A percentile compares a stretch with the other conserved stretches of the same genome.
Conservation (phyloP, 495 filamentous ascomycete species). For the Neurospora africana region DNA sequence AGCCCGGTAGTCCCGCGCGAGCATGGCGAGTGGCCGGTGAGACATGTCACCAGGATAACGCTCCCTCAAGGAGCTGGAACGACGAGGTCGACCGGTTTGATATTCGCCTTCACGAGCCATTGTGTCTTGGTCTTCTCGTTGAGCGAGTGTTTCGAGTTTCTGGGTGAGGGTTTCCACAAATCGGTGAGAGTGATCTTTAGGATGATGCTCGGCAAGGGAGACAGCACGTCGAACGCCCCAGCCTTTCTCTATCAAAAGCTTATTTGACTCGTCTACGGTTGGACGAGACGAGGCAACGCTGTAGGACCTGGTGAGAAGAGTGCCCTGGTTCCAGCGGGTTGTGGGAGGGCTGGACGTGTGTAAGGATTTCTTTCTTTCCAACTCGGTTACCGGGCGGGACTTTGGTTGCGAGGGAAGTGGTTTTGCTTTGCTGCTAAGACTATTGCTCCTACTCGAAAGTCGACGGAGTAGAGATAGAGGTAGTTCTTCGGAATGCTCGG, state of each 20-base stretch:
- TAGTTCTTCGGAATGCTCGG: conserved; percentile 7
- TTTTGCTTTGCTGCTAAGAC: conserved; percentile 4
- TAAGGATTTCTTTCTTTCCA: conserved; percentile 11
- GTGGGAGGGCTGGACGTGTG: conserved; percentile 15
- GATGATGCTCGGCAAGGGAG: conserved; percentile 17
- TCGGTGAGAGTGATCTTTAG: conserved; percentile 12
- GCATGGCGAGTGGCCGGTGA: conserved; percentile 50
- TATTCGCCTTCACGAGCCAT: conserved; percentile 1
- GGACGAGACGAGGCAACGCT: conserved; percentile 16
- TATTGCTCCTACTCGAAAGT: conserved; percentile 13
- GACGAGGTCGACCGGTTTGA: conserved; percentile 16
- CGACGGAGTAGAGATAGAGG: conserved; percentile 11
- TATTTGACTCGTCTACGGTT: conserved; percentile 1
- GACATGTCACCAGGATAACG: conserved; percentile 51
- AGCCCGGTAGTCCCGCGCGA: conserved; percentile 46
- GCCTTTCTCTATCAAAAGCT: neutral
- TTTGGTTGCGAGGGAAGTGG: conserved; percentile 8
- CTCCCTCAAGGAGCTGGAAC: conserved; percentile 42
- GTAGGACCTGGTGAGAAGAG: conserved; percentile 16
- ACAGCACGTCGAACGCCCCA: conserved; percentile 8
- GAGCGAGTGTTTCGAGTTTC: conserved; percentile 1
- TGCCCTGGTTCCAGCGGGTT: conserved; percentile 21
- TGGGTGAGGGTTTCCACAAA: conserved; percentile 8
- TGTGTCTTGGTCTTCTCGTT: neutral
- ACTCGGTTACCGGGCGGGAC: neutral